Conservation (phyloP, 2,329 filamentous ascomycete genomes). For the Colletotrichum viniferum region DNA sequence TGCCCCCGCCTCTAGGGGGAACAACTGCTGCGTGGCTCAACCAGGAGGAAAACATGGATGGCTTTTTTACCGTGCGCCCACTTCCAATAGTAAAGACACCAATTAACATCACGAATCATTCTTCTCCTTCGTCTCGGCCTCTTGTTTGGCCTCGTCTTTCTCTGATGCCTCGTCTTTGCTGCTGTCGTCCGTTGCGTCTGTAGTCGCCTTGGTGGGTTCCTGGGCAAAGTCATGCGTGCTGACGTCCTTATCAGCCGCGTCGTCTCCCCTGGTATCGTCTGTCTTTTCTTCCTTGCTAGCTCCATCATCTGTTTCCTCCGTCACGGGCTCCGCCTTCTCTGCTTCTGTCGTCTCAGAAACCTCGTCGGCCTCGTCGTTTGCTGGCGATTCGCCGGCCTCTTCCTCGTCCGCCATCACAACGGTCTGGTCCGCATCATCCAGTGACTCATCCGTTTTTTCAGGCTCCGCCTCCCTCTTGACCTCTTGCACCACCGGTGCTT, state of each 20-base stretch:
- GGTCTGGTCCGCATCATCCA: not conserved
- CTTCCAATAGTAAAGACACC: not conserved
- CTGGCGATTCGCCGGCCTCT: not conserved
- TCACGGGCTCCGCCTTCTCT: not conserved
- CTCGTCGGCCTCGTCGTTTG: constrained; percentile 5
- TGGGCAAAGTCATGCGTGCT: constrained; percentile 27
- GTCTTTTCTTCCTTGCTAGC: not conserved
- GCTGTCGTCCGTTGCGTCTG: constrained; percentile 17
- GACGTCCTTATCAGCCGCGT: not conserved
- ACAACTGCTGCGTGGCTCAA: not conserved
- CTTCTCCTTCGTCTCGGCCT: constrained; percentile 2
- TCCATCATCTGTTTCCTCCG: not conserved
- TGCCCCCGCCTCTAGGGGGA: not conserved
- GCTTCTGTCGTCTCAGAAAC: constrained; percentile 11
- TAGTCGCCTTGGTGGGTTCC: constrained; percentile 24
- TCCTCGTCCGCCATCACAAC: not conserved
- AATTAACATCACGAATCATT: not conserved
- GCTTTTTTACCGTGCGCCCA: not conserved
- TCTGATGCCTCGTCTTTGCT: constrained; percentile 26
- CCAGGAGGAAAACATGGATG: not conserved
- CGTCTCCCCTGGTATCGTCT: constrained; percentile 7
- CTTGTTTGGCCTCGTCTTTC: not conserved
- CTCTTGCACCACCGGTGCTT: constrained; percentile 25
- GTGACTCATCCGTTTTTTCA: not conserved
- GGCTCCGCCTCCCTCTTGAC: not conserved